Percentiles rank a stretch among this genome's conserved stretches.
Conservation (phyloP, 2,329 filamentous ascomycete genomes). For the Metarhizium sp. region DNA sequence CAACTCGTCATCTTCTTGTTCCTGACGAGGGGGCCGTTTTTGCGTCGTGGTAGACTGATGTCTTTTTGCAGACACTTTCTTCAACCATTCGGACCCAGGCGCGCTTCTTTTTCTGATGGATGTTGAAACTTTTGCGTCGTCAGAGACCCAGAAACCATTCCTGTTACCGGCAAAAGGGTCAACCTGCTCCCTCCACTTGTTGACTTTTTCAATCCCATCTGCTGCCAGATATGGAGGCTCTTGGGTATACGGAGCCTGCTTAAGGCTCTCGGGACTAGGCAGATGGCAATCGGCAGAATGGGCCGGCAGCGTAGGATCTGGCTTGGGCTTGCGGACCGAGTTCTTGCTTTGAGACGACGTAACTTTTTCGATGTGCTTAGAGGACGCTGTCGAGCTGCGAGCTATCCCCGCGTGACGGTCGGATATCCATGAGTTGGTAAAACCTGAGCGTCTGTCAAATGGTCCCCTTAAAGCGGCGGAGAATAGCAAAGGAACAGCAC, state of each 20-base stretch:
- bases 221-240: conserved; percentile 20
- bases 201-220: conserved; percentile 21
- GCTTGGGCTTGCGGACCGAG: conserved; percentile 5
- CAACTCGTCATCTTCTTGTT: conserved; percentile 4
- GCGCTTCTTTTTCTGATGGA: conserved; percentile 17
- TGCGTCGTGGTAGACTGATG: conserved; percentile 9
- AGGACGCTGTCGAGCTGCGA: not conserved
- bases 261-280: conserved; percentile 31
- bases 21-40: not conserved
- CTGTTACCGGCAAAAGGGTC: conserved; percentile 1
- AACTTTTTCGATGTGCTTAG: not conserved
- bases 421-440: conserved; percentile 24
- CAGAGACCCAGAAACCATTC: conserved; percentile 13
- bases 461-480: conserved; percentile 55
- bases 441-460: conserved; percentile 33
- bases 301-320: conserved; percentile 11
- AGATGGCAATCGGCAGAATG: conserved; percentile 25
- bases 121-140: conserved; percentile 1
- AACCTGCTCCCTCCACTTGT: conserved; percentile 23
- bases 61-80: conserved; percentile 20
- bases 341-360: not conserved
- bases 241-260: conserved; percentile 20
- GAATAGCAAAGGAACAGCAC: conserved; percentile 44
- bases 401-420: conserved; percentile 1
- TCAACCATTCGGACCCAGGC: conserved; percentile 22